Percentiles rank a stretch among this genome's conserved stretches.
These are phyloP conservation scores for Murraya paniculata DNA, from an alignment of 345 rosid genomes.

Conservation along the genomic window DNA sequence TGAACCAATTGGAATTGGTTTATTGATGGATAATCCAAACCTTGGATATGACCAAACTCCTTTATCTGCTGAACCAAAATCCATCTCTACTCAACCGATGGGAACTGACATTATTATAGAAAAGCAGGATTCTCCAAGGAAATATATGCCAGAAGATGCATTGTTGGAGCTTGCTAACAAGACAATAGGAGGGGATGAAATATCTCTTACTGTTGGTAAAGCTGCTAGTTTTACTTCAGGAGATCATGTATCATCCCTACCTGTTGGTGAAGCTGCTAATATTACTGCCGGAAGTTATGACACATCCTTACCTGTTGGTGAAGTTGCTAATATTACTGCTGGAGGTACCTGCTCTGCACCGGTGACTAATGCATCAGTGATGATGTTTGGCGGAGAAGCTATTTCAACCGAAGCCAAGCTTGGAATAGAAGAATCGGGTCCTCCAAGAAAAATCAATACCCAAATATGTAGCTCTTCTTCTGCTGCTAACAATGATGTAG, in stretches of 20 bases:
- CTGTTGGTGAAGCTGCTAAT: constrained; percentile 25
- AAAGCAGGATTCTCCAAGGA: constrained; percentile 18
- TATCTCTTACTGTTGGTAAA: constrained; percentile 3
- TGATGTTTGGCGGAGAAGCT: constrained; percentile 25
- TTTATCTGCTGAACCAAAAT: not conserved
- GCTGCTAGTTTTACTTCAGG: constrained; percentile 6
- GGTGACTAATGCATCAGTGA: constrained; percentile 19
- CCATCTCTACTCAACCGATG: constrained; percentile 10
- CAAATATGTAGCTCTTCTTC: constrained; percentile 21
- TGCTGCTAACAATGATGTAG: constrained; percentile 16
- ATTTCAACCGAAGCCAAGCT: constrained; percentile 20
- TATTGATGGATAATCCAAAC: constrained; percentile 16
- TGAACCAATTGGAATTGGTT: constrained; percentile 28
- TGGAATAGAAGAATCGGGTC: constrained; percentile 18
- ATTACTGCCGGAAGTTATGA: constrained; percentile 22
- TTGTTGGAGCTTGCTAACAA: constrained; percentile 33
- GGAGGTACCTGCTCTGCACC: constrained; percentile 14
- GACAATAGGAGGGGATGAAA: constrained; percentile 17
- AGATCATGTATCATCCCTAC: not conserved
- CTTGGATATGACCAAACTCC: constrained; percentile 4
- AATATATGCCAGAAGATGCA: constrained; percentile 28
- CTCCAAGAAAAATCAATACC: constrained; percentile 21
- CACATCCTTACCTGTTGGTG: constrained; percentile 2
- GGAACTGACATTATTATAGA: constrained; percentile 26
- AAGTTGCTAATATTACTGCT: constrained; percentile 6